These are phyloP conservation scores for Xylaria palmicola DNA, from an alignment of 495 filamentous ascomycete genomes.

Conservation along the genomic window DNA sequence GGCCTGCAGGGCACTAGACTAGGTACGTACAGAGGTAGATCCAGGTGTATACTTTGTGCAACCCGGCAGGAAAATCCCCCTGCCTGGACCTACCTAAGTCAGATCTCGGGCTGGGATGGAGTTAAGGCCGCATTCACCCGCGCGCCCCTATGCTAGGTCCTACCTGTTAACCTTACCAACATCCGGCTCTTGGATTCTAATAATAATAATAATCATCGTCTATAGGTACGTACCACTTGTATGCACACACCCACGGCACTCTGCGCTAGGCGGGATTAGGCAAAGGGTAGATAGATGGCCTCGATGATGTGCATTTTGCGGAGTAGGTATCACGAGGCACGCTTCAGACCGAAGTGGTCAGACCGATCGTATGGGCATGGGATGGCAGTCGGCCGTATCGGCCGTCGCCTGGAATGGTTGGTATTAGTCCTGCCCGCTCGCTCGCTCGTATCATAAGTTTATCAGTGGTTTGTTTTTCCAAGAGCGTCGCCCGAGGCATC, in stretches of 20 bases:
- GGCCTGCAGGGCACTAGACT: background rate
- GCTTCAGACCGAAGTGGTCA: background rate
- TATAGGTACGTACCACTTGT: background rate
- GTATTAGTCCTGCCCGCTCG: too few species aligned
- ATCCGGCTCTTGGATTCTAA: background rate
- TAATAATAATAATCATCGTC: background rate
- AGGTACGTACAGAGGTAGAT: background rate
- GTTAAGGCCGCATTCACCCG: conserved; percentile 4
- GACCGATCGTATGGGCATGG: background rate
- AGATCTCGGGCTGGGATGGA: conserved; percentile 5
- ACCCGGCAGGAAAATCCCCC: background rate
- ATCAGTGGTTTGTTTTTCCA: too few species aligned
- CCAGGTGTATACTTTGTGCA: too few species aligned
- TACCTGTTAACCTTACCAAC: background rate
- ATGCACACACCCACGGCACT: too few species aligned
- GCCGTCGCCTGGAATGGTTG: background rate
- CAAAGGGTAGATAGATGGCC: background rate
- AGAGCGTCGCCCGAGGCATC: too few species aligned
- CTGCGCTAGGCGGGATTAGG: too few species aligned
- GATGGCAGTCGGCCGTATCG: too few species aligned
- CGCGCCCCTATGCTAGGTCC: background rate
- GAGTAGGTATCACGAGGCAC: conserved; percentile 2
- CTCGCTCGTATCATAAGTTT: too few species aligned
- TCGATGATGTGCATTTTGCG: conserved; percentile 8
- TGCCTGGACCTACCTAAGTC: background rate